Conservation (phyloP, 2,329 filamentous ascomycete genomes). For the Epichloe amarillans region DNA sequence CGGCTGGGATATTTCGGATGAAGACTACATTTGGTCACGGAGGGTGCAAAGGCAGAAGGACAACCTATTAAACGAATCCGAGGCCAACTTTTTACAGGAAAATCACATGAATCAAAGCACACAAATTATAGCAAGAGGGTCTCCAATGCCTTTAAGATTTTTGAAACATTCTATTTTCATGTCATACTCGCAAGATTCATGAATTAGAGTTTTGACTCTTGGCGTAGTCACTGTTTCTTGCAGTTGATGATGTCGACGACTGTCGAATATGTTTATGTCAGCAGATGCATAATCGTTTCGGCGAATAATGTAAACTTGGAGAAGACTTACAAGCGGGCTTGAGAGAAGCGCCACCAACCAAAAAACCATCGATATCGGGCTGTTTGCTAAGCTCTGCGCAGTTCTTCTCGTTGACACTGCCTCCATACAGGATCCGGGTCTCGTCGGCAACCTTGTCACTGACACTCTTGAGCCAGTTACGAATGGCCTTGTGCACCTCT, state of each 20-base stretch:
- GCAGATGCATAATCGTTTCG: not conserved
- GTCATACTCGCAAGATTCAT: not conserved
- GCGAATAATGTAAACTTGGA: not conserved
- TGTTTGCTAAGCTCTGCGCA: conserved; percentile 84
- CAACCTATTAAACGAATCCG: not conserved
- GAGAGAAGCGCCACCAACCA: conserved; percentile 89
- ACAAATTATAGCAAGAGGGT: not conserved
- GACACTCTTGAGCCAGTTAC: conserved; percentile 75
- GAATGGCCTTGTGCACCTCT: conserved; percentile 86
- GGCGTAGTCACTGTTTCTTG: conserved; percentile 28
- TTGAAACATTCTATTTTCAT: not conserved
- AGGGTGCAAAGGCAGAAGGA: not conserved
- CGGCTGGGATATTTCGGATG: conserved; percentile 13
- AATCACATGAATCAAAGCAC: not conserved
- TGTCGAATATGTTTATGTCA: conserved; percentile 10
- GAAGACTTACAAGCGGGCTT: conserved; percentile 76
- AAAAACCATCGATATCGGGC: conserved; percentile 92
- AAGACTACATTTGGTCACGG: not conserved
- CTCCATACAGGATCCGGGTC: conserved; percentile 92
- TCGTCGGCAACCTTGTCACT: conserved; percentile 62
- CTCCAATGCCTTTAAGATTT: not conserved
- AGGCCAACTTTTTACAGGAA: not conserved
- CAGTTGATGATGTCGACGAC: conserved; percentile 49
- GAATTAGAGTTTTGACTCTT: not conserved
- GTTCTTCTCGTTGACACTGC: conserved; percentile 97